Conservation (phyloP, 1,139 yeast genomes). For the Yamadazyma diddensiae region DNA sequence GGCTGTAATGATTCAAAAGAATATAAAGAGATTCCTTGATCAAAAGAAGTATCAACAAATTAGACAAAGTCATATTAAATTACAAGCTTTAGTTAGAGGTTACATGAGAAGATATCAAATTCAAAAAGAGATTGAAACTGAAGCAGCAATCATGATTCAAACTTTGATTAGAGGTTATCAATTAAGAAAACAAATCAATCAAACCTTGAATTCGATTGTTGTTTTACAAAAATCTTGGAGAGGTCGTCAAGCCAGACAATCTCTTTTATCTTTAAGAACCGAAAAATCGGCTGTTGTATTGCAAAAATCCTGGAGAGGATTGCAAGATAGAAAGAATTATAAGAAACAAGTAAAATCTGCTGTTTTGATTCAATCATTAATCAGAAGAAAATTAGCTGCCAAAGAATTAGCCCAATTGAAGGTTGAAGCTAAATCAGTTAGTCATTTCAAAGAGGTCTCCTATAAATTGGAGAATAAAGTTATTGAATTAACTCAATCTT, state of each 20-base stretch:
- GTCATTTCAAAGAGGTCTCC: slow-evolving; percentile 86
- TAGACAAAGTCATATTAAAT: slow-evolving; percentile 49
- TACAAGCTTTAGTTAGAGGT: slow-evolving; percentile 70
- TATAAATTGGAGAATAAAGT: slow-evolving; percentile 94
- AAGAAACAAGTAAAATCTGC: slow-evolving; percentile 48
- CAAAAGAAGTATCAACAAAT: slow-evolving; percentile 60
- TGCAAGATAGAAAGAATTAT: slow-evolving; percentile 46
- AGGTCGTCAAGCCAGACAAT: slow-evolving; percentile 58
- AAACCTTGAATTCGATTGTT: slow-evolving; percentile 50
- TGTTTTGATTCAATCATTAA: slow-evolving; percentile 70
- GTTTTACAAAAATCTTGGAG: slow-evolving; percentile 68
- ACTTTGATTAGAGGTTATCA: slow-evolving; percentile 65
- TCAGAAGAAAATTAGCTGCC: slow-evolving; percentile 75
- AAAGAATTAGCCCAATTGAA: slow-evolving; percentile 61
- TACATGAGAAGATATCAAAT: slow-evolving; percentile 55
- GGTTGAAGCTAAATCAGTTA: slow-evolving; percentile 86
- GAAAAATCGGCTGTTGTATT: slow-evolving; percentile 64
- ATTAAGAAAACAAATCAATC: slow-evolving; percentile 46
- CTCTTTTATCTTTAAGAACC: slow-evolving; percentile 45
- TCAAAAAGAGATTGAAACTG: slow-evolving; percentile 54
- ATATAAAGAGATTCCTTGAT: slow-evolving; percentile 64
- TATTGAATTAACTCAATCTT: slow-evolving; percentile 83
- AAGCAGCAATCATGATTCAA: slow-evolving; percentile 74
- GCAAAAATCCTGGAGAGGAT: slow-evolving; percentile 69
- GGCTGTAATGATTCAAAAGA: slow-evolving; percentile 85